These are phyloP conservation scores for Botrytis pseudocinerea DNA, from an alignment of 2,329 filamentous ascomycete species.

Conservation along the genomic window DNA sequence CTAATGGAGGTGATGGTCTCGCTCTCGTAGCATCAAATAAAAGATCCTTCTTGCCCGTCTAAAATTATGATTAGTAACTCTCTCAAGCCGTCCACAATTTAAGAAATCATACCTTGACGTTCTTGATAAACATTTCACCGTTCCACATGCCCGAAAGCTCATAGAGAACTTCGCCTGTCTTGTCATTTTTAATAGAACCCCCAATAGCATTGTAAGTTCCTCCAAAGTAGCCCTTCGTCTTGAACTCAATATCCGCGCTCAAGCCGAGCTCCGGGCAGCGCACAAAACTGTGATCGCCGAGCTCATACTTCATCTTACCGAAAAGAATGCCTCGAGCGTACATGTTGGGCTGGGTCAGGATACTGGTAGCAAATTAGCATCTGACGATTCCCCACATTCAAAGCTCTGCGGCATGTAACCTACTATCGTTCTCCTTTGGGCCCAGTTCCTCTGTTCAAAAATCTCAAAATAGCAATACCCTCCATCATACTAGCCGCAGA, in stretches of 20 bases:
- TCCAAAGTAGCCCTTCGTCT: constrained; percentile 95
- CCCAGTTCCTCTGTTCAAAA: constrained; percentile 74
- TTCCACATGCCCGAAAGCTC: constrained; percentile 93
- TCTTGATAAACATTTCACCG: constrained; percentile 90
- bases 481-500: constrained; percentile 99
- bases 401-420: neutral
- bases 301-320: constrained; percentile 99
- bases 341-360: constrained; percentile 97
- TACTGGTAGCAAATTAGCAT: constrained; percentile 41
- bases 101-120: constrained; percentile 62
- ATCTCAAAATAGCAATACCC: constrained; percentile 81
- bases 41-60: constrained; percentile 87
- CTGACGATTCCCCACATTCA: neutral
- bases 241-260: constrained; percentile 92
- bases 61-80: constrained; percentile 23
- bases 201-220: constrained; percentile 97
- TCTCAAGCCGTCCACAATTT: neutral
- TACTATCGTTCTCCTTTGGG: constrained; percentile 75
- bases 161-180: constrained; percentile 82
- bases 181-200: constrained; percentile 84
- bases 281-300: constrained; percentile 93
- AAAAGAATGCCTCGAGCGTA: constrained; percentile 96
- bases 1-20: constrained; percentile 71
- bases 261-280: constrained; percentile 86
- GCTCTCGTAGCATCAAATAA: constrained; percentile 84